Base-by-base conservation (phyloP, 2,329 filamentous ascomycete species). In the Beauveria australis region DNA sequence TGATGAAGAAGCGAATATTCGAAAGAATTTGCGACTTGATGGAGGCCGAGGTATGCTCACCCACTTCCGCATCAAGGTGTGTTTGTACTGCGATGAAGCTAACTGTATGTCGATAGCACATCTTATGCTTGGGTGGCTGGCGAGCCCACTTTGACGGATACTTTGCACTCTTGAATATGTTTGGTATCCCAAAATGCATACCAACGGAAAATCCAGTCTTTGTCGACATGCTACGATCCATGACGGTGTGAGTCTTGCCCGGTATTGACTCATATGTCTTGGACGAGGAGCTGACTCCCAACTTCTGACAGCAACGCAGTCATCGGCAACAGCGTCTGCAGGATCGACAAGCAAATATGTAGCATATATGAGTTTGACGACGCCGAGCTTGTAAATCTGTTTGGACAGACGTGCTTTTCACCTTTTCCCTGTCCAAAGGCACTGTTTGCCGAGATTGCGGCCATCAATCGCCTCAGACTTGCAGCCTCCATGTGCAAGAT, bases 21-120 rank as follows among this genome's bases (percentile, higher is more conserved):
- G 58, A 60, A n/a, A 26, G 58, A 48, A 60, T 60, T n/a, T 60
- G 41, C 37, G 58, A 60, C 24, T 41, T 60, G 28, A 60, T 54
- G 51, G 58, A 60, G 24, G 58, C 58, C 18, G 58, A 60, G 58
- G 58, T 46, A 60, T n/a, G 58, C 40, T 18, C 7, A 49, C 19
- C 9, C 37, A 12, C 12, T 30, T 14, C 6, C 12, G 12, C 26
- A 47, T 22, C 30, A 33, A 12, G 30, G 9, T 33, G 30, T 4
- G 30, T 12, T 33, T 33, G 30, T 12, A 12, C 10, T 33, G 30
- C 9, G 10, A 33, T 33, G 30, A 12, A 33, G 30, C 30, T 33
- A 33, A 33, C 9, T 33, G 30, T 12, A 10, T 5, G 12, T 12
- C 10, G 30, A 33, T 33, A 60, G 58, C 58, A 60, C 30, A 52